A percentile compares a stretch with the other conserved stretches of the same genome.
Evolutionary conservation across 2,329 filamentous ascomycete genomes (phyloP).

Genomic region (Xylaria multiplex): DNA sequence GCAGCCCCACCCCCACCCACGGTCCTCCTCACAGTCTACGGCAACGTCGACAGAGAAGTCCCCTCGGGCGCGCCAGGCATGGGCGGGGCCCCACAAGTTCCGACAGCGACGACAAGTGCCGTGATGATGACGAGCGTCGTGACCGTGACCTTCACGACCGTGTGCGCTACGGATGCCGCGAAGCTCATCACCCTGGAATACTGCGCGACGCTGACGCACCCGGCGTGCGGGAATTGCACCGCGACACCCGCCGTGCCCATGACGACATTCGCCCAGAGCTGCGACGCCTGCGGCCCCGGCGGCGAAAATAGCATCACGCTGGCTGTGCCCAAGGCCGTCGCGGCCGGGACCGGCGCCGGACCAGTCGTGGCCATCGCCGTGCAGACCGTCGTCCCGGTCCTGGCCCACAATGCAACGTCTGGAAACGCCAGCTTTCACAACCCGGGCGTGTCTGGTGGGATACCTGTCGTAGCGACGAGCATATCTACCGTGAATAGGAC

Average conservation of each 20-base stretch:
- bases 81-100: conserved; percentile 34
- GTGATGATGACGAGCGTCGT: conserved; percentile 39
- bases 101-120: background rate
- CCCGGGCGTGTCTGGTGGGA: background rate
- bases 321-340: conserved; percentile 47
- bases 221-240: background rate
- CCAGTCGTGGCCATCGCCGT: conserved; percentile 36
- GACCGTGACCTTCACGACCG: conserved; percentile 50
- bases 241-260: conserved; percentile 41
- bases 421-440: background rate
- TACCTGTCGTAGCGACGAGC: conserved; percentile 28
- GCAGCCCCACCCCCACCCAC: conserved; percentile 42
- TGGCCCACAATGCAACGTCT: background rate
- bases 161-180: conserved; percentile 51
- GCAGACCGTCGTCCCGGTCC: conserved; percentile 45
- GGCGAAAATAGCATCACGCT: conserved; percentile 50
- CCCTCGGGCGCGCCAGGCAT: conserved; percentile 51
- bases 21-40: conserved; percentile 58
- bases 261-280: conserved; percentile 46
- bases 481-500: background rate
- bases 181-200: conserved; percentile 49
- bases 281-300: conserved; percentile 47
- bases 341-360: conserved; percentile 26
- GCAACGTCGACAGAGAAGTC: conserved; percentile 47
- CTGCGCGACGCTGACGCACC: conserved; percentile 45